phyloP scores from a whole-genome alignment of 2,329 filamentous ascomycete species.

The Endothia cerciana region DNA sequence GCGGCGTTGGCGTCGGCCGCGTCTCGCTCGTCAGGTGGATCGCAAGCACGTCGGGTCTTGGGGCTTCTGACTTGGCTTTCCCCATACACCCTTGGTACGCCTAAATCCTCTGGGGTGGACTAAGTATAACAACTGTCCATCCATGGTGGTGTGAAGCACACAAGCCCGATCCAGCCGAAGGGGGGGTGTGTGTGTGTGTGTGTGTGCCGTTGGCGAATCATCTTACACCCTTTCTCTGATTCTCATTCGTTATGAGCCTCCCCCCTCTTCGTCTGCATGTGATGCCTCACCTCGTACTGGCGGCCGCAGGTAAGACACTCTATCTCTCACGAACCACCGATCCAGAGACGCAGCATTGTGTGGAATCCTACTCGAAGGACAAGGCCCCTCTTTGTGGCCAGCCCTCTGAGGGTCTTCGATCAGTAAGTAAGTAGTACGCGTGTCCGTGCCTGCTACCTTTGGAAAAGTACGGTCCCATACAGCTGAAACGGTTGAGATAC shows the following conservation, averaged over 20 bases:
- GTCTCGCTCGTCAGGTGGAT: background rate
- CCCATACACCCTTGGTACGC: background rate
- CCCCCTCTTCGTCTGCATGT: background rate
- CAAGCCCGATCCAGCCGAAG: background rate
- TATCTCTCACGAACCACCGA: background rate
- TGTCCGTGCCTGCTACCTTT: background rate
- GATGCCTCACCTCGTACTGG: background rate
- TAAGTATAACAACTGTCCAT: background rate
- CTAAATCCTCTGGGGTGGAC: background rate
- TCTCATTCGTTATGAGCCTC: background rate
- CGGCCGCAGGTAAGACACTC: background rate
- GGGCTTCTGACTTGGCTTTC: background rate
- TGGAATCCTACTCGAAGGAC: background rate
- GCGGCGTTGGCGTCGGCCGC: background rate
- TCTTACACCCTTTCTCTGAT: conserved; percentile 21
- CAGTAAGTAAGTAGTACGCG: background rate
- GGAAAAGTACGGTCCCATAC: background rate
- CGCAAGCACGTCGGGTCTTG: background rate
- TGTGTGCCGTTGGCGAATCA: conserved; percentile 28
- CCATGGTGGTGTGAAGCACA: background rate
- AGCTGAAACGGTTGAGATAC: background rate
- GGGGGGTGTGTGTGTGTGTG: no score
- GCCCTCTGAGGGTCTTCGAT: background rate
- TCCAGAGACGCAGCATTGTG: background rate
- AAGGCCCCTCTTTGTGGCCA: background rate